Conservation (phyloP, 805 yeast genomes). For the Clavispora santaluciae region DNA sequence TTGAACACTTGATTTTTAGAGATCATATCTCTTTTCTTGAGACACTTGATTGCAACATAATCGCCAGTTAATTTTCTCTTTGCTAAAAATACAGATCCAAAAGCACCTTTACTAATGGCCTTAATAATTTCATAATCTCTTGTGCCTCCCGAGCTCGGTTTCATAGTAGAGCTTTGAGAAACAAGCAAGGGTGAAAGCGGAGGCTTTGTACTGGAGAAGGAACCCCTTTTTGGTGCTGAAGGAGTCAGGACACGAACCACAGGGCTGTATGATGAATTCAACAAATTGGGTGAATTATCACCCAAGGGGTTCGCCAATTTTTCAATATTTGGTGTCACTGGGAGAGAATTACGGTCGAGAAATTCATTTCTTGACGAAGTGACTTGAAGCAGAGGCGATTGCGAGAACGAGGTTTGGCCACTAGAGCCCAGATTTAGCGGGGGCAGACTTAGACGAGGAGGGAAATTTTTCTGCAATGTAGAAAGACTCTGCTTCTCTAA, state of each 20-base stretch:
- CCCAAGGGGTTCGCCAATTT: not conserved
- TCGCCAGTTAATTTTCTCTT: slow-evolving; percentile 85
- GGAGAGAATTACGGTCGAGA: not conserved
- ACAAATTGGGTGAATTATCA: not conserved
- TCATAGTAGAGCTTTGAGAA: slow-evolving; percentile 52
- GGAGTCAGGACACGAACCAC: not conserved
- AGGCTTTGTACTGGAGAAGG: slow-evolving; percentile 35
- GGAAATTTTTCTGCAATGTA: slow-evolving; percentile 52
- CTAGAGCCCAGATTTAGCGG: slow-evolving; percentile 5
- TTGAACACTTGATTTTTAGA: slow-evolving; percentile 95
- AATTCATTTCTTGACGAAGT: not conserved
- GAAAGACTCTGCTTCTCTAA: slow-evolving; percentile 51
- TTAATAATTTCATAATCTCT: slow-evolving; percentile 85
- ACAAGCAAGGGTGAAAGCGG: slow-evolving; percentile 79
- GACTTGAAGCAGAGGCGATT: not conserved
- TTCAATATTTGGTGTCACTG: not conserved
- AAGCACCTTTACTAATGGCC: slow-evolving; percentile 96
- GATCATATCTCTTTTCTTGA: slow-evolving; percentile 92
- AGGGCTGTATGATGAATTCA: not conserved
- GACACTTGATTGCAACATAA: slow-evolving; percentile 88
- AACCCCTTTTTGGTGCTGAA: not conserved
- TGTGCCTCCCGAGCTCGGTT: slow-evolving; percentile 62
- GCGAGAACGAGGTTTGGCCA: not conserved
- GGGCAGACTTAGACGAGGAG: not conserved
- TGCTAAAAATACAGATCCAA: slow-evolving; percentile 90